phyloP scores from a whole-genome alignment of 148 eudicot species.

The Agrostemma githago region DNA sequence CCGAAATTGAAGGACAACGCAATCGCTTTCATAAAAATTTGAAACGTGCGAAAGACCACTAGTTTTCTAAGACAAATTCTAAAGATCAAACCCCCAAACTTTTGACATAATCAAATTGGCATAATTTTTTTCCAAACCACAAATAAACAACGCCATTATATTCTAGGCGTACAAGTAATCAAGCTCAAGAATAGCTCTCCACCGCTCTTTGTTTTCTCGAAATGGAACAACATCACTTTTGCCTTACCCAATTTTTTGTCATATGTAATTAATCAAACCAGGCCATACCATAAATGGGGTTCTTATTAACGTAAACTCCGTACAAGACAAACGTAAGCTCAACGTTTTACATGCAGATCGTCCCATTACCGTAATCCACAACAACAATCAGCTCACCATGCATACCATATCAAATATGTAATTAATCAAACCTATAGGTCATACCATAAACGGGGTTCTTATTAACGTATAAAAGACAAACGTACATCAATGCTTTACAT shows the following conservation, averaged over 20 bases:
- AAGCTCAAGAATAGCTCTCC: not conserved
- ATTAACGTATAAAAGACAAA: no score
- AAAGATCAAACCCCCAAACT: not conserved
- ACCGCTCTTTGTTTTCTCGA: not conserved
- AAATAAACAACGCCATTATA: not conserved
- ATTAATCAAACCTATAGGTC: not conserved
- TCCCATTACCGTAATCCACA: not conserved
- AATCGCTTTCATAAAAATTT: conserved; percentile 12
- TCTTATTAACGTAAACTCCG: not conserved
- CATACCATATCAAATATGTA: not conserved
- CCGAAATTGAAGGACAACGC: not conserved
- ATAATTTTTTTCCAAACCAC: not conserved
- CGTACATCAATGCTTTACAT: no score
- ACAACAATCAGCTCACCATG: not conserved
- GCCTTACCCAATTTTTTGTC: no score
- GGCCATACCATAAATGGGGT: not conserved
- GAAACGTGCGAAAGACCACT: not conserved
- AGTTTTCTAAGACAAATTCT: conserved; percentile 15
- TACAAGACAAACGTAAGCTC: not conserved
- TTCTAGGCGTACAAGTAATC: not conserved
- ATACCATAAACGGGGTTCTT: not conserved
- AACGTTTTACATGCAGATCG: not conserved
- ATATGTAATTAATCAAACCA: not conserved
- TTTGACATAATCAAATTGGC: conserved; percentile 13
- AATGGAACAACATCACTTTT: not conserved